A percentile compares a stretch with the other conserved stretches of the same genome.
Evolutionary conservation across 78 protist genomes (phyloP).

Genomic region (Dictyostelium intermedium): DNA sequence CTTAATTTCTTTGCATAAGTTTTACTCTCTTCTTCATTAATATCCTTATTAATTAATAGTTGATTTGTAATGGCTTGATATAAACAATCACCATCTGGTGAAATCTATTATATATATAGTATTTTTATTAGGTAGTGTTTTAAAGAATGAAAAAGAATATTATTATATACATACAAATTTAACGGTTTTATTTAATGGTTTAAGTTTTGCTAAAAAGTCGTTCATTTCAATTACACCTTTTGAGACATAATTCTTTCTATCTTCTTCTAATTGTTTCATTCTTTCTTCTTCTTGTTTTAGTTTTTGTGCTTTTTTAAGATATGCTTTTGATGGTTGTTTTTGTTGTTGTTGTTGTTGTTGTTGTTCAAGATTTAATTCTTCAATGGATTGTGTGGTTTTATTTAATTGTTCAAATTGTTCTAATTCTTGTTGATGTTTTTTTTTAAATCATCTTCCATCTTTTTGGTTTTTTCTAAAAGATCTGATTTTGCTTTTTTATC

Average conservation of each 20-base stretch:
- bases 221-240: conserved; percentile 26
- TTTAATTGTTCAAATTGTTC: conserved; percentile 10
- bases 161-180: conserved; percentile 47
- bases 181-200: conserved; percentile 35
- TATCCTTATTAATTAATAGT: conserved; percentile 12
- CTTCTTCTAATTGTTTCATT: conserved; percentile 64
- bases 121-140: no score
- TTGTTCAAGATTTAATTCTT: background rate
- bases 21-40: conserved; percentile 15
- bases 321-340: conserved; percentile 44
- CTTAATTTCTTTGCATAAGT: conserved; percentile 46
- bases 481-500: conserved; percentile 80
- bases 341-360: background rate
- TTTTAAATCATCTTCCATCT: conserved; percentile 62
- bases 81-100: conserved; percentile 81
- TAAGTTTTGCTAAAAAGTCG: conserved; percentile 42
- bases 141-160: no score
- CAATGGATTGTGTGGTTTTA: background rate
- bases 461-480: conserved; percentile 31
- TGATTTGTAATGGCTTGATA: conserved; percentile 72
- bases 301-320: conserved; percentile 32
- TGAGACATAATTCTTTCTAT: conserved; percentile 55
- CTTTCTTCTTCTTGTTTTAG: conserved; percentile 47
- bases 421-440: conserved; percentile 54
- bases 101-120: background rate